Base-by-base conservation (phyloP, 306 rosid genomes). In the Gastrolobium villosum region DNA sequence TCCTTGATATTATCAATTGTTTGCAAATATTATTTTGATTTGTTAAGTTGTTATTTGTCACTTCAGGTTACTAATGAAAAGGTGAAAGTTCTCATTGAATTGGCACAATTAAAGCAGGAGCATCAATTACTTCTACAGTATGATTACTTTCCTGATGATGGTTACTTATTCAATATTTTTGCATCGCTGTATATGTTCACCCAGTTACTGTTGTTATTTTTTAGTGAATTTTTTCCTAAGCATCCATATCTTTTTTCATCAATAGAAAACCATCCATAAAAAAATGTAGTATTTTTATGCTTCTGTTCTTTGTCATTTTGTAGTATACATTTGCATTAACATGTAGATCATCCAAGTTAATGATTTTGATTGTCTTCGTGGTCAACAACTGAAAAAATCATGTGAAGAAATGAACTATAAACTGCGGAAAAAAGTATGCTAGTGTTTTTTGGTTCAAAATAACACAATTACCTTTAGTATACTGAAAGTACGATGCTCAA, bases 61-160 rank as follows among this genome's bases (percentile, higher is more conserved):
- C 68, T 81, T 64, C 91, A 95, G 99, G 99, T 93, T 81, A 91
- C 98, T 34, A 92, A 93, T 82, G 99, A 96, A 86, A 96, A 96
- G 83, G 99, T 96, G 69, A 89, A 82, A 88, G 97, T 94, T 74
- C 90, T 95, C 35, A 72, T 95, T 93, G 99, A 91, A 72, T 74
- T 93, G 83, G 99, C 99, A 37, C 94, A 88, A 52, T 54, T 93
- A 66, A 93, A 88, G 90, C 94, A 90, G 87, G 96, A 95, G 74
- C 85, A 90, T 81, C 93, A 85, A 10, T 85, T 84, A 67, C 91
- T 95, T 65, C 79, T 86, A 68, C 94, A 90, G 99, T 95, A 86
- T 74, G 91, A 70, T 73, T 83, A 55, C 77, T 64, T 76, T 76
- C 64, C 75, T 65, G 11, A 73, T 76, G 63, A 65, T 43, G 10